Conservation (phyloP, 2,329 filamentous ascomycete species). For the Aschersonia sp. region DNA sequence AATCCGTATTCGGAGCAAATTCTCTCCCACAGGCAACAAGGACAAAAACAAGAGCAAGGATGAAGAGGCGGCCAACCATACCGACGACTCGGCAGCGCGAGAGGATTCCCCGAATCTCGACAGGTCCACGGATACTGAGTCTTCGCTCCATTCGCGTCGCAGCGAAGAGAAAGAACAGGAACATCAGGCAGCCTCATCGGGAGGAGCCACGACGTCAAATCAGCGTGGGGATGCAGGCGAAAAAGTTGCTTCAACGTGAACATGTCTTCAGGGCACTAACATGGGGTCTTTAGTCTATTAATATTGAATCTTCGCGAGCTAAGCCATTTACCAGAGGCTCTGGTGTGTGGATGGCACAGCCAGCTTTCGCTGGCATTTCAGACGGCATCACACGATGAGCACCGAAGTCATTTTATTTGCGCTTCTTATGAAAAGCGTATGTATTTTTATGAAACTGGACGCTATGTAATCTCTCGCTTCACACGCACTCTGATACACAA, state of each 20-base stretch:
- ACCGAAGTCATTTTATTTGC: too few relatives aligned
- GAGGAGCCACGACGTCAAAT: background rate
- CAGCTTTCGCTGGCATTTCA: too few relatives aligned
- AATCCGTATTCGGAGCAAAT: constrained; percentile 24
- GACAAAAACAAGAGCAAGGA: constrained; percentile 6
- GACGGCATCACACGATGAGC: too few relatives aligned
- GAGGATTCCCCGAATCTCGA: background rate
- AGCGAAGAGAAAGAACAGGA: background rate
- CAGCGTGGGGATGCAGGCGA: background rate
- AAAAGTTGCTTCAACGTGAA: background rate
- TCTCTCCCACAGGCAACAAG: constrained; percentile 15
- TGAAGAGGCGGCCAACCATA: constrained; percentile 5
- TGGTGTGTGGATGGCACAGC: too few relatives aligned
- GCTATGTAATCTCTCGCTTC: too few relatives aligned
- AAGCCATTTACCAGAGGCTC: too few relatives aligned
- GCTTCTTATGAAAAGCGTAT: too few relatives aligned
- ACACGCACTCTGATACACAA: too few relatives aligned
- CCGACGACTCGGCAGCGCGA: background rate
- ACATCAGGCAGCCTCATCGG: background rate
- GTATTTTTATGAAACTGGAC: too few relatives aligned
- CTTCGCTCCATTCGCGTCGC: background rate
- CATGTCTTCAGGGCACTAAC: too few relatives aligned
- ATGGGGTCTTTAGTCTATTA: too few relatives aligned
- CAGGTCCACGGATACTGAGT: background rate
- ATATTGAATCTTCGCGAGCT: too few relatives aligned